Evolutionary conservation across 2,329 filamentous ascomycete genomes (phyloP).

Genomic region (Cladosporium sp.): DNA sequence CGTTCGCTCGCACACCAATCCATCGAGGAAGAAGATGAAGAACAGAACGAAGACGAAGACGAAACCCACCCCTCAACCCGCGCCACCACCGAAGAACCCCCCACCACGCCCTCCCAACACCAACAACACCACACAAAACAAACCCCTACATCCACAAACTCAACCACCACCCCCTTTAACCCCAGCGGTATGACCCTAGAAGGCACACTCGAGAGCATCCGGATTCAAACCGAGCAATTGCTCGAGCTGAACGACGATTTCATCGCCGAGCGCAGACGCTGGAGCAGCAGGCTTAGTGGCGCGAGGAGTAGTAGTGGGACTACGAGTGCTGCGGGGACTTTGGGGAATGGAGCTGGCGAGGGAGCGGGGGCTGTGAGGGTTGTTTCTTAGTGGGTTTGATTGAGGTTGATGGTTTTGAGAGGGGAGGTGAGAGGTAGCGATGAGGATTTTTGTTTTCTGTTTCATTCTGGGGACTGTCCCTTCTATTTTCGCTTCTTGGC

Average conservation of each 20-base stretch:
- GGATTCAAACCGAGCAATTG: conserved; percentile 30
- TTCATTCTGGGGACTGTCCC: too few relatives aligned
- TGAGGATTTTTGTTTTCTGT: too few relatives aligned
- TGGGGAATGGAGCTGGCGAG: too few relatives aligned
- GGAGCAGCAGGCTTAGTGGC: conserved; percentile 17
- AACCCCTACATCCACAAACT: background rate
- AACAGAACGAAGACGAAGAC: too few relatives aligned
- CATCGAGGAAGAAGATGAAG: too few relatives aligned
- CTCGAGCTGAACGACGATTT: conserved; percentile 33
- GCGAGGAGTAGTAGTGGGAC: background rate
- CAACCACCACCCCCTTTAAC: background rate
- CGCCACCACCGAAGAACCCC: background rate
- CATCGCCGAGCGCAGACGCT: conserved; percentile 25
- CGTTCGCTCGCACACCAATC: background rate
- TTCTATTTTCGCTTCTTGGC: too few relatives aligned
- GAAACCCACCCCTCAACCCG: background rate
- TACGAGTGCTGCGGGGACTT: background rate
- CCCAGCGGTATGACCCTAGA: conserved; percentile 24
- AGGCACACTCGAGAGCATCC: conserved; percentile 29
- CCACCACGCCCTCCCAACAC: background rate
- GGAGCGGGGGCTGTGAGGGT: too few relatives aligned
- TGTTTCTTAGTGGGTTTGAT: too few relatives aligned
- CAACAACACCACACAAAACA: background rate
- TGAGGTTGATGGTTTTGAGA: too few relatives aligned
- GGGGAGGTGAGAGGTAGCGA: too few relatives aligned